Percentiles rank a stretch among this genome's conserved stretches.
phyloP scores from a whole-genome alignment of 2,329 filamentous ascomycete genomes.

The Fusarium nodosum region DNA sequence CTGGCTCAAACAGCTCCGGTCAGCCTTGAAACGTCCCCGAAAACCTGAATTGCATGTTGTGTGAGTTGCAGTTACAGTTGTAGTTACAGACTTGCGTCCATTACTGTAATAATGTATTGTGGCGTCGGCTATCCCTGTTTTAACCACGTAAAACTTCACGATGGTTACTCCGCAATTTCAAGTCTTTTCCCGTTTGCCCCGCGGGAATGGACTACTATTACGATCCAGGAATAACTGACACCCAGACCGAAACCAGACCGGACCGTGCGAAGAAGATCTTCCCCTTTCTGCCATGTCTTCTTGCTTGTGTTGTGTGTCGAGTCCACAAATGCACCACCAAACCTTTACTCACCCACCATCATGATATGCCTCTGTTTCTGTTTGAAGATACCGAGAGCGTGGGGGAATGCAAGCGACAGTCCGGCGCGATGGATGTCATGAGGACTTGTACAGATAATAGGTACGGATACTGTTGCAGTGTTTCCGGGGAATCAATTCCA shows the following conservation, averaged over 20 bases:
- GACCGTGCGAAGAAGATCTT: conserved; percentile 42
- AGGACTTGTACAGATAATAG: not conserved
- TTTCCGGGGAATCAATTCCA: conserved; percentile 32
- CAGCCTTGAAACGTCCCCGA: conserved; percentile 17
- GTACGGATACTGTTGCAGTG: conserved; percentile 21
- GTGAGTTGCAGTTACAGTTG: not conserved
- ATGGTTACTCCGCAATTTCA: conserved; percentile 49
- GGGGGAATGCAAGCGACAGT: conserved; percentile 35
- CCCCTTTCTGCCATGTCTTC: conserved; percentile 24
- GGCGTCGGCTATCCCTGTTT: conserved; percentile 48
- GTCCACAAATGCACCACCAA: conserved; percentile 22
- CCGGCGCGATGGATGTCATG: conserved; percentile 34
- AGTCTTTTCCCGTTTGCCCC: conserved; percentile 35
- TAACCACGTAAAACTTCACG: conserved; percentile 46
- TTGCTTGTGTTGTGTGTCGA: conserved; percentile 12
- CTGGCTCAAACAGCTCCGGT: conserved; percentile 9
- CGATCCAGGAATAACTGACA: conserved; percentile 15
- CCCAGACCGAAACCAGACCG: conserved; percentile 20
- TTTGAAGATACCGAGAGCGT: conserved; percentile 21
- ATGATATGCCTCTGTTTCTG: conserved; percentile 6
- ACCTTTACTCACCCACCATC: conserved; percentile 5
- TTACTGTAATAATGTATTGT: conserved; percentile 30
- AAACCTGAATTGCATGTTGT: conserved; percentile 28
- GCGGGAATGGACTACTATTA: conserved; percentile 12
- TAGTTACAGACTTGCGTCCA: not conserved